Base-by-base conservation (phyloP, 257 asterid genomes). In the Solanum raphanifolium region DNA sequence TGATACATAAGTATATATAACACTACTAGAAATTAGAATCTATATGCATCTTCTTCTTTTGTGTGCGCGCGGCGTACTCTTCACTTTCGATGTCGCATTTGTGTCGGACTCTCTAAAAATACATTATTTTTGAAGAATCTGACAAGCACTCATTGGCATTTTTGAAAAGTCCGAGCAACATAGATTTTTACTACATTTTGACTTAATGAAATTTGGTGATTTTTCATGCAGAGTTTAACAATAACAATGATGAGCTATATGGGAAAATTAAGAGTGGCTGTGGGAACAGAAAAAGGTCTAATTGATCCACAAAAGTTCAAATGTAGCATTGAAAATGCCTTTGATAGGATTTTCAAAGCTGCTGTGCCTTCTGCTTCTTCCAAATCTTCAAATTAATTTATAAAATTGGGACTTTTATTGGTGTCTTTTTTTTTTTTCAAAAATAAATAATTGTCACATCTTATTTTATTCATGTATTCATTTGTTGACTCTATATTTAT, bases 191-290 rank as follows among this genome's bases (percentile, higher is more conserved):
- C 92, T 38, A 94, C 9, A n/a, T 27, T 13, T 9, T 9, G 34
- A 52, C 60, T 48, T 75, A 25, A 8, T 75, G 34, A n/a, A 35
- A 39, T 35, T 60, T 62, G 48, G 20, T 86, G 38, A n/a, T 60
- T 87, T 16, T 34, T 5, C 16, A 9, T 36, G 91, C 95, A 96
- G 99, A 94, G 89, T 88, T 91, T 95, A 1, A 88, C 98, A 3
- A 91, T 95, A 91, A 94, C 96, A 86, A 93, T 96, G 94, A 83
- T 94, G 91, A 96, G 99, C 91, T 96, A 96, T 84, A 91, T 92
- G 94, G 96, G 90, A 43, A 52, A 84, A 68, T 88, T 96, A 89
- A 94, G 97, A 88, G 79, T 96, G 25, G 94, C 97, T 5, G 73
- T 96, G 32, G 98, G 96, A 21, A 87, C 91, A n/a, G 98, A 96